phyloP scores from a whole-genome alignment of 2,329 filamentous ascomycete genomes.

The Onygenales sp. region DNA sequence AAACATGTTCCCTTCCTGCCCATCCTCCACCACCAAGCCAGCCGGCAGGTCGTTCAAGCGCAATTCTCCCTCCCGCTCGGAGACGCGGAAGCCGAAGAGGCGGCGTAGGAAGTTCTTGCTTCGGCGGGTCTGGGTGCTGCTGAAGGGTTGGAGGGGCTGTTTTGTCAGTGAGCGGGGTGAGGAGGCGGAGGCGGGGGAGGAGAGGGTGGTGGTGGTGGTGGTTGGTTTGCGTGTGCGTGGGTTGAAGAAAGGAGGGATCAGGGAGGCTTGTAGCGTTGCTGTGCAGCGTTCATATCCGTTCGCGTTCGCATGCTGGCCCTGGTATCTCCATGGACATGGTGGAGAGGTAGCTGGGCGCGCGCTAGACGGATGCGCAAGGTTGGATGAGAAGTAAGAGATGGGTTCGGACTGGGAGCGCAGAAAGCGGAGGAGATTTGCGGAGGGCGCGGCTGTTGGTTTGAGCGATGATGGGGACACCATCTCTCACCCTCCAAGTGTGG shows the following conservation, averaged over 20 bases:
- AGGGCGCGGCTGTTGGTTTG: slow-evolving; percentile 36
- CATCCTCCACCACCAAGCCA: slow-evolving; percentile 46
- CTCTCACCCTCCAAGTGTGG: slow-evolving; percentile 15
- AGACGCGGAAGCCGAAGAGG: slow-evolving; percentile 25
- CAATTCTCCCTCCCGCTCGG: slow-evolving; percentile 29
- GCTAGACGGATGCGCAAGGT: background rate
- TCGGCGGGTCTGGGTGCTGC: slow-evolving; percentile 23
- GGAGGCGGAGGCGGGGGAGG: slow-evolving; percentile 5
- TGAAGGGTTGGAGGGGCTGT: slow-evolving; percentile 11
- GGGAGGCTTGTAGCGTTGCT: slow-evolving; percentile 20
- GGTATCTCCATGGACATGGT: slow-evolving; percentile 10
- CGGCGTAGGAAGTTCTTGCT: slow-evolving; percentile 23
- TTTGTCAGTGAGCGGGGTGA: slow-evolving; percentile 1
- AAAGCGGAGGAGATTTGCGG: slow-evolving; percentile 56
- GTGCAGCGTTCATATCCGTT: background rate
- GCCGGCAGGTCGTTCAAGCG: slow-evolving; percentile 51
- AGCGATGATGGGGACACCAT: slow-evolving; percentile 28
- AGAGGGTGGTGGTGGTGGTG: slow-evolving; percentile 5
- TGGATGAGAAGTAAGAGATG: slow-evolving; percentile 38
- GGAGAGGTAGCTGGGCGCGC: slow-evolving; percentile 8
- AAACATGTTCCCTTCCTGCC: slow-evolving; percentile 53
- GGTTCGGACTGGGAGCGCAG: slow-evolving; percentile 59
- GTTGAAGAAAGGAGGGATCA: slow-evolving; percentile 16
- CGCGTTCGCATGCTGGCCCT: background rate
- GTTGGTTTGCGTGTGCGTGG: slow-evolving; percentile 5